Evolutionary conservation across 2,329 filamentous ascomycete genomes (phyloP).

Genomic region (Hymenoscyphus fructigenus): DNA sequence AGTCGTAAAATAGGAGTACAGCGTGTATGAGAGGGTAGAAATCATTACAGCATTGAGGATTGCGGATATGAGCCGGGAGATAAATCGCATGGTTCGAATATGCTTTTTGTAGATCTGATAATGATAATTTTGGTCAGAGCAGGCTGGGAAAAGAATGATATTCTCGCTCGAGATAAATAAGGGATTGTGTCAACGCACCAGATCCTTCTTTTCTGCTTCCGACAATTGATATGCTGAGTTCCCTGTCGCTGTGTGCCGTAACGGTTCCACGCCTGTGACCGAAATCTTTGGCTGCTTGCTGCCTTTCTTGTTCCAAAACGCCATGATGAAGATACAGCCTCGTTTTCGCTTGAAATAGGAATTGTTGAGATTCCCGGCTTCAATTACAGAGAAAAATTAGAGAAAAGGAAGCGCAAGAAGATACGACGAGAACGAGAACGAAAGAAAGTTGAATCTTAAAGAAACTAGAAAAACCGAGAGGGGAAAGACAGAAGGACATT

Average conservation of each 20-base stretch:
- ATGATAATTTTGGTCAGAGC: not conserved
- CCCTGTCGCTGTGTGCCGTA: not conserved
- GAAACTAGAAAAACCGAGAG: not conserved
- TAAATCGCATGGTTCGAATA: slow-evolving; percentile 26
- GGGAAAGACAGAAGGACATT: not conserved
- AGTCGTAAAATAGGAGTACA: slow-evolving; percentile 25
- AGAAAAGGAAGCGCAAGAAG: not conserved
- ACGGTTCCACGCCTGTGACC: slow-evolving; percentile 5
- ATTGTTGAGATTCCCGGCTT: not conserved
- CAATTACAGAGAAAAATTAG: not conserved
- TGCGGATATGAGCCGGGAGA: slow-evolving; percentile 20
- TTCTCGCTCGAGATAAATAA: not conserved
- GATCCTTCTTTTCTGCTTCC: slow-evolving; percentile 20
- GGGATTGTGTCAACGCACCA: slow-evolving; percentile 9
- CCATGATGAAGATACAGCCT: slow-evolving; percentile 12
- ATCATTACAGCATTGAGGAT: slow-evolving; percentile 24
- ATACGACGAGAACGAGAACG: not conserved
- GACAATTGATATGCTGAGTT: slow-evolving; percentile 13
- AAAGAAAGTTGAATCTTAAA: not conserved
- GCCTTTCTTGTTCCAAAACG: slow-evolving; percentile 12
- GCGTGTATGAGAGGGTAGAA: slow-evolving; percentile 20
- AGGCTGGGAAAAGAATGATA: not conserved
- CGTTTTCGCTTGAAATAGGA: not conserved
- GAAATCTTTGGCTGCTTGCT: slow-evolving; percentile 48
- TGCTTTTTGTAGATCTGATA: slow-evolving; percentile 22